phyloP scores from a whole-genome alignment of 768 basidiomycete genomes.

The Lactarius pseudohatsudake region DNA sequence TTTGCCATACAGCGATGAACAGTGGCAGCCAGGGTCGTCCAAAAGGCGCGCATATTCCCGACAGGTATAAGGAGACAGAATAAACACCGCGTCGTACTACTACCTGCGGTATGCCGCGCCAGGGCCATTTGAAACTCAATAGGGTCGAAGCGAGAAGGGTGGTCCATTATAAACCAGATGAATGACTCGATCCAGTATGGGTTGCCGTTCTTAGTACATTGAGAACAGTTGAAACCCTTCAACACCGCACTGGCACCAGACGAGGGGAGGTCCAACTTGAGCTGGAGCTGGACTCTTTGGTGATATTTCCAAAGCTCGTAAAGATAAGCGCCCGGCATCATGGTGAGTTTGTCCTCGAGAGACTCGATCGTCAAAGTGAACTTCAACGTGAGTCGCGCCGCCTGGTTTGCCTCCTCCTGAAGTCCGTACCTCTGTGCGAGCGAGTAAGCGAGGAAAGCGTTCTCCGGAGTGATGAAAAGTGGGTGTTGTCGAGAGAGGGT shows the following conservation, averaged over 20 bases:
- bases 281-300: too few species aligned
- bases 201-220: not conserved
- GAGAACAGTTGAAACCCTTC: not conserved
- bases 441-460: not conserved
- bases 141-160: not conserved
- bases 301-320: conserved; percentile 27
- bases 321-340: conserved; percentile 2
- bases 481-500: not conserved
- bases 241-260: not conserved
- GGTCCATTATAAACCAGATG: not conserved
- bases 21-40: not conserved
- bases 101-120: not conserved
- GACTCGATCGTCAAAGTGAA: not conserved
- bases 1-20: not conserved
- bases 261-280: not conserved
- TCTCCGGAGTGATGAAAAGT: not conserved
- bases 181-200: conserved; percentile 2
- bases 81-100: not conserved
- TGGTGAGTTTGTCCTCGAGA: not conserved
- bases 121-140: conserved; percentile 5
- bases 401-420: not conserved
- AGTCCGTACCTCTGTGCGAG: conserved; percentile 10
- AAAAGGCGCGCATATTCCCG: conserved; percentile 5
- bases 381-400: conserved; percentile 3
- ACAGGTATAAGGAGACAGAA: not conserved